A percentile compares a stretch with the other conserved stretches of the same genome.
These are phyloP conservation scores for Tetradesmus obliquus DNA, from an alignment of 139 green algal species.

Conservation along the genomic window DNA sequence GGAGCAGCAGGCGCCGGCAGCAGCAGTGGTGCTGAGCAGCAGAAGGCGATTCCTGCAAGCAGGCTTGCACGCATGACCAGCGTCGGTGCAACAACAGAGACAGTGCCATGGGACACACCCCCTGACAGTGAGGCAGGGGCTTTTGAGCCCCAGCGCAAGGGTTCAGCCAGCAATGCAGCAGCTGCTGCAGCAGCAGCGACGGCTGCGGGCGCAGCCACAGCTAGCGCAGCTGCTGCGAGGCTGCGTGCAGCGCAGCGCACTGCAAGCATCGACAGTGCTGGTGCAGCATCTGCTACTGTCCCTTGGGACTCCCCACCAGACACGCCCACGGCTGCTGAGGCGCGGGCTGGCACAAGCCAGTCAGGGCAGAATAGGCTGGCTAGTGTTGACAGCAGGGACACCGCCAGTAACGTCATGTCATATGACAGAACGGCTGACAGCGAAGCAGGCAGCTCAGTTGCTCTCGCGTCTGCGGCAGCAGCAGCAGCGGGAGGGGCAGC, in stretches of 20 bases:
- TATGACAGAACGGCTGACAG: neutral
- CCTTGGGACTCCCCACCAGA: neutral
- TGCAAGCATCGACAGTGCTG: neutral
- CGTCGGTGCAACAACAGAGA: neutral
- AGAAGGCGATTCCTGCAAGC: neutral
- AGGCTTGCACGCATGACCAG: neutral
- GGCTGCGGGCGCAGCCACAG: neutral
- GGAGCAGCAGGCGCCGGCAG: neutral
- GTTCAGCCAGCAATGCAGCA: neutral
- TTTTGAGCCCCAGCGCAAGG: neutral
- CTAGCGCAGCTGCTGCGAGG: neutral
- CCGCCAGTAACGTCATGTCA: neutral
- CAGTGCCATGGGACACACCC: neutral
- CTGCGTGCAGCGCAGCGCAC: neutral
- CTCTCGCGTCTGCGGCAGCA: neutral
- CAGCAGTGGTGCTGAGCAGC: neutral
- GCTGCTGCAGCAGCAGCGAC: neutral
- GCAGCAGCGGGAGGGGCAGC: neutral
- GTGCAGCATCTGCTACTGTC: neutral
- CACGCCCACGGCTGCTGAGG: neutral
- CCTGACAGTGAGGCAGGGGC: neutral
- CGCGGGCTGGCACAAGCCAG: too few relatives aligned
- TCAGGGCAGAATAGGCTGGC: neutral
- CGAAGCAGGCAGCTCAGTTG: neutral
- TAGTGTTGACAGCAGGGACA: neutral